Evolutionary conservation across 306 rosid genomes (phyloP), one percentile per base, ranked within the genome.

Genomic region (Prunus fruticosa): DNA sequence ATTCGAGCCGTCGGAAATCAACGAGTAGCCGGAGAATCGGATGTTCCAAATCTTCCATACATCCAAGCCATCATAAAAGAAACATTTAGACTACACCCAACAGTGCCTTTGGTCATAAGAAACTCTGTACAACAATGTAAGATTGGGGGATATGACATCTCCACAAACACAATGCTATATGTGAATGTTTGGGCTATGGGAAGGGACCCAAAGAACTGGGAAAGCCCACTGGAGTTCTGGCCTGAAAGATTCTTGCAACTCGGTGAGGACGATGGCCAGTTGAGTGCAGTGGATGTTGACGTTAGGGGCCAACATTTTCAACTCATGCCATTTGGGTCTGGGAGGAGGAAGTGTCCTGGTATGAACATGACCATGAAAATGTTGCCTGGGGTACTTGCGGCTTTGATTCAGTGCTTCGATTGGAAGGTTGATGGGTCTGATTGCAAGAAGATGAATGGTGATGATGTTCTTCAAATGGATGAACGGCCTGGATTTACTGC

Each of bases 341-440:
- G 92, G 3, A 90, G 90, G 64, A 84, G 95, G 64, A 80, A 74
- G 16, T 90, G 92, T 56, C 89, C 90, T 0, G 88, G 89, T 0
- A 22, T 84, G 2, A 81, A 77, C 6, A 77, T 90, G 66, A 85
- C 85, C 16, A 81, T 86, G 22, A 80, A 80, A 23, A 83, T 84
- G 68, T 27, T 83, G 76, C 87, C 87, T 2, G 76, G 83, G 1
- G 28, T 88, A 2, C 76, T 84, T 22, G 87, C 89, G 9, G 72
- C 83, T 16, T 11, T 88, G 71, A 79, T 88, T 49, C 91, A 90
- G 0, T 83, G 88, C 64, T 88, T 90, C 45, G 89, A 88, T 52
- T 57, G 81, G 34, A 84, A 78, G 67, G 78, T 80, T 3, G 61
- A 8, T 1, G 83, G 90, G 85, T 0, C 34, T 45, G 27, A 47